Percentiles rank a stretch among this genome's conserved stretches.
These are phyloP conservation scores for Fusarium pseudoanthophilum DNA, from an alignment of 2,329 filamentous ascomycete species.

Conservation along the genomic window DNA sequence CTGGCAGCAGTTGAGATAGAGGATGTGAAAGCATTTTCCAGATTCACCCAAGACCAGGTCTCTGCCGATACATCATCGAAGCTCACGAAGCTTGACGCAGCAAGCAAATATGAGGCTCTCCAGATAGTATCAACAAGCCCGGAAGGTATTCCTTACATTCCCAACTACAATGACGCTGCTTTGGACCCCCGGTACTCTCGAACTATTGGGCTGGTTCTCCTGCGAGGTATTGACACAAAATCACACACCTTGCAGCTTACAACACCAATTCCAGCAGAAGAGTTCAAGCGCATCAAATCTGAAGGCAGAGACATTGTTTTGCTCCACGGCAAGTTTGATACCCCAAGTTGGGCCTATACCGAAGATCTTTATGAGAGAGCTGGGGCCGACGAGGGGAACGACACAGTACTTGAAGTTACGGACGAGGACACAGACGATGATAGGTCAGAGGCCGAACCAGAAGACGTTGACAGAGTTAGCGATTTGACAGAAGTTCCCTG, in stretches of 20 bases:
- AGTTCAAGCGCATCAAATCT: slow-evolving; percentile 54
- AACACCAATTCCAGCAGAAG: slow-evolving; percentile 63
- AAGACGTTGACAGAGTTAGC: slow-evolving; percentile 32
- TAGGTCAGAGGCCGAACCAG: slow-evolving; percentile 45
- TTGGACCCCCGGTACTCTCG: slow-evolving; percentile 70
- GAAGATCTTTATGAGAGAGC: slow-evolving; percentile 66
- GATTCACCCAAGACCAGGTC: slow-evolving; percentile 24
- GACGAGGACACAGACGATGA: slow-evolving; percentile 52
- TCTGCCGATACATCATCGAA: slow-evolving; percentile 14
- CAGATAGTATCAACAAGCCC: slow-evolving; percentile 44
- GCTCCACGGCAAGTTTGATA: slow-evolving; percentile 74
- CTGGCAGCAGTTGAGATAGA: slow-evolving; percentile 74
- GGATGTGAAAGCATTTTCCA: slow-evolving; percentile 60
- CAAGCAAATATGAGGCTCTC: not conserved
- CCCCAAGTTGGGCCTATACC: slow-evolving; percentile 75
- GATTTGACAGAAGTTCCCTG: slow-evolving; percentile 59
- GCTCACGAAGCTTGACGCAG: slow-evolving; percentile 28
- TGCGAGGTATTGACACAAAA: slow-evolving; percentile 74
- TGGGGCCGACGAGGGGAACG: slow-evolving; percentile 45
- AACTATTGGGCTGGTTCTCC: slow-evolving; percentile 71
- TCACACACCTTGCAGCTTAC: slow-evolving; percentile 70
- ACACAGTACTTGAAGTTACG: slow-evolving; percentile 46
- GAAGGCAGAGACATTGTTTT: slow-evolving; percentile 66
- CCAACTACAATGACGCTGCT: slow-evolving; percentile 61
- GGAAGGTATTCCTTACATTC: slow-evolving; percentile 71